These are phyloP conservation scores for Cokeromyces recurvatus DNA, from an alignment of 371 early-diverging fungal genomes.

Conservation along the genomic window DNA sequence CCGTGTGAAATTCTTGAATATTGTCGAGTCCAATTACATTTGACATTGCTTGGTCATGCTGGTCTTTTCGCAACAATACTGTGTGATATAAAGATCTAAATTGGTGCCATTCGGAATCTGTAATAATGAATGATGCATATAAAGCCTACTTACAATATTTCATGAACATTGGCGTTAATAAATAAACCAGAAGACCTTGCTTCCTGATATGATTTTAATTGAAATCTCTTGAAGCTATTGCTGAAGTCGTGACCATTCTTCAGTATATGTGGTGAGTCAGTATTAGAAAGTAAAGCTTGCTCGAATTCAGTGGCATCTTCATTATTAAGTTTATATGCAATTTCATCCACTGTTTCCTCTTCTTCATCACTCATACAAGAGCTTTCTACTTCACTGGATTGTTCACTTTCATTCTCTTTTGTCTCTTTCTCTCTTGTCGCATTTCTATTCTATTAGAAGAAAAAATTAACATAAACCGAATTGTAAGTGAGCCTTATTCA, in stretches of 20 bases:
- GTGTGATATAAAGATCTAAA: conserved; percentile 17
- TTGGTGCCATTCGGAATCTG: conserved; percentile 13
- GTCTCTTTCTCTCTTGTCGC: conserved; percentile 3
- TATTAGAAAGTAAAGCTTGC: conserved; percentile 15
- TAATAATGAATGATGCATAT: conserved; percentile 14
- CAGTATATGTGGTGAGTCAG: conserved; percentile 15
- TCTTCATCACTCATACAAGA: conserved; percentile 19
- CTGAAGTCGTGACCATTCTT: conserved; percentile 14
- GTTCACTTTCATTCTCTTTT: conserved; percentile 12
- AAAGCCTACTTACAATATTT: conserved; percentile 14
- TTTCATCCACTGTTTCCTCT: conserved; percentile 13
- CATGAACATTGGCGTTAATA: conserved; percentile 16
- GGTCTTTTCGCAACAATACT: conserved; percentile 16
- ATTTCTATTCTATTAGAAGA: too few species aligned
- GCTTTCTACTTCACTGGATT: conserved; percentile 13
- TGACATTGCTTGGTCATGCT: conserved; percentile 10
- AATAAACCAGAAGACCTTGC: conserved; percentile 22
- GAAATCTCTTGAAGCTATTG: conserved; percentile 14
- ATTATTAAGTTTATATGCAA: conserved; percentile 12
- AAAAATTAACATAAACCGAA: conserved; percentile 14
- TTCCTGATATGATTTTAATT: conserved; percentile 11
- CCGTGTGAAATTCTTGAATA: conserved; percentile 14
- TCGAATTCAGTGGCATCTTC: conserved; percentile 13
- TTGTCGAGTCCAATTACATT: conserved; percentile 15
- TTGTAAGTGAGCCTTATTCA: too few species aligned